Evolutionary conservation across 2,329 filamentous ascomycete species (phyloP).

Genomic region (Zarea fungicola): DNA sequence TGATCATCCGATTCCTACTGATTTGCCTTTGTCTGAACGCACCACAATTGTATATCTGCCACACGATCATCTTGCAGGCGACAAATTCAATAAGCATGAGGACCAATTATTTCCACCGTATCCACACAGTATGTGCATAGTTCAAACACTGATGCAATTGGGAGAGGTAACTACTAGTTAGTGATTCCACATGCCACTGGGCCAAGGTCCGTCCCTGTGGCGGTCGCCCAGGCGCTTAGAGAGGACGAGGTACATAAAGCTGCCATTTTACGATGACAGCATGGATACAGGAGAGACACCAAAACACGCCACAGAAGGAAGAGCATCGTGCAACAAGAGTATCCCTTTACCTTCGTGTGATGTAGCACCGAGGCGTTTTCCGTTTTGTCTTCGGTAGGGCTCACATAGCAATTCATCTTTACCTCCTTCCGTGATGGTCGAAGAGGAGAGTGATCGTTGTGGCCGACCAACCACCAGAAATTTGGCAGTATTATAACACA

Average conservation of each 20-base stretch:
- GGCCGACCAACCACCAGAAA: too few relatives aligned
- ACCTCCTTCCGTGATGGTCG: too few relatives aligned
- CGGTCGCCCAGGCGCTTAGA: constrained; percentile 4
- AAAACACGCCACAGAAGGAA: not conserved
- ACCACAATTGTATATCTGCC: constrained; percentile 1
- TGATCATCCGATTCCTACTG: constrained; percentile 10
- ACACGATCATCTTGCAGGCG: not conserved
- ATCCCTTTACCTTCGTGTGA: not conserved
- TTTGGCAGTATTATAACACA: too few relatives aligned
- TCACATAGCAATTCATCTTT: too few relatives aligned
- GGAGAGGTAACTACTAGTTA: too few relatives aligned
- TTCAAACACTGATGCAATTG: too few relatives aligned
- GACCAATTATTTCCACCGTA: not conserved
- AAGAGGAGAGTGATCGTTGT: too few relatives aligned
- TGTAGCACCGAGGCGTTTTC: too few relatives aligned
- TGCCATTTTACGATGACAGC: not conserved
- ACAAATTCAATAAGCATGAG: too few relatives aligned
- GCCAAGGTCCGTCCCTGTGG: constrained; percentile 1
- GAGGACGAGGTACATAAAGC: not conserved
- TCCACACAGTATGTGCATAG: not conserved
- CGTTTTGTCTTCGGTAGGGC: too few relatives aligned
- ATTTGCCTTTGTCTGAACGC: not conserved
- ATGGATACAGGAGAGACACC: not conserved
- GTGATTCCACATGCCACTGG: not conserved
- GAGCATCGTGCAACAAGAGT: not conserved